Conservation (phyloP, 2,329 filamentous ascomycete species). For the Penicillium paneum region DNA sequence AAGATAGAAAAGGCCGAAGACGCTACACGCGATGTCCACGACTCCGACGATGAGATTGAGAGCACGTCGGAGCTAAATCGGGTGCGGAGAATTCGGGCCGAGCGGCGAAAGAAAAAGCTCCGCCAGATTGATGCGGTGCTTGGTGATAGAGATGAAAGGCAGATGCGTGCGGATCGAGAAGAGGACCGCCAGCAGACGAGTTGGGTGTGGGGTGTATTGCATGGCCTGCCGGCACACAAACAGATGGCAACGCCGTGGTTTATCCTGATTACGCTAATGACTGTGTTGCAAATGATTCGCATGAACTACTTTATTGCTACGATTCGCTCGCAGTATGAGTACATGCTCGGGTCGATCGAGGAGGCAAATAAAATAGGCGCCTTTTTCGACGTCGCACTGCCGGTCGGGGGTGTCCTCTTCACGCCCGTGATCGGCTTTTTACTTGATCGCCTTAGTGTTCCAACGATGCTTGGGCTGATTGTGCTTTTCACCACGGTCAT, state of each 20-base stretch:
- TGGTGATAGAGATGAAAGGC: constrained; percentile 59
- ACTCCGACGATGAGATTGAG: constrained; percentile 52
- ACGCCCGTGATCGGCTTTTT: constrained; percentile 81
- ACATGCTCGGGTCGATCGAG: constrained; percentile 62
- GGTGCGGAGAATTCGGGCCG: constrained; percentile 54
- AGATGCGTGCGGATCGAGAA: constrained; percentile 59
- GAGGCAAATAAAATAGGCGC: constrained; percentile 69
- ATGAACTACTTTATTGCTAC: constrained; percentile 95
- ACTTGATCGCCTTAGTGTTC: constrained; percentile 73
- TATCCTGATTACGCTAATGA: constrained; percentile 77
- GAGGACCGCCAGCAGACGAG: constrained; percentile 67
- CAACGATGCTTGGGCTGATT: constrained; percentile 66
- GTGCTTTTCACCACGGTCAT: constrained; percentile 70
- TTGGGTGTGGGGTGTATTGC: constrained; percentile 82
- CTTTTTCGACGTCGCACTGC: constrained; percentile 80
- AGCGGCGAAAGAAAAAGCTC: constrained; percentile 60
- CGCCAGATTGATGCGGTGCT: constrained; percentile 69
- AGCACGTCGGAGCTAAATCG: constrained; percentile 47
- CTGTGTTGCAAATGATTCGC: constrained; percentile 69
- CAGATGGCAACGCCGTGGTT: constrained; percentile 84
- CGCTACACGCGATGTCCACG: constrained; percentile 41
- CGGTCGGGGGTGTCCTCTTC: constrained; percentile 73
- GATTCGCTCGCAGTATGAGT: constrained; percentile 75
- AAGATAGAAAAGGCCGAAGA: constrained; percentile 56
- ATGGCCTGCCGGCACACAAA: constrained; percentile 63